These are phyloP conservation scores for Carex littledalei DNA, from an alignment of 176 grass and related monocot species.

Conservation along the genomic window DNA sequence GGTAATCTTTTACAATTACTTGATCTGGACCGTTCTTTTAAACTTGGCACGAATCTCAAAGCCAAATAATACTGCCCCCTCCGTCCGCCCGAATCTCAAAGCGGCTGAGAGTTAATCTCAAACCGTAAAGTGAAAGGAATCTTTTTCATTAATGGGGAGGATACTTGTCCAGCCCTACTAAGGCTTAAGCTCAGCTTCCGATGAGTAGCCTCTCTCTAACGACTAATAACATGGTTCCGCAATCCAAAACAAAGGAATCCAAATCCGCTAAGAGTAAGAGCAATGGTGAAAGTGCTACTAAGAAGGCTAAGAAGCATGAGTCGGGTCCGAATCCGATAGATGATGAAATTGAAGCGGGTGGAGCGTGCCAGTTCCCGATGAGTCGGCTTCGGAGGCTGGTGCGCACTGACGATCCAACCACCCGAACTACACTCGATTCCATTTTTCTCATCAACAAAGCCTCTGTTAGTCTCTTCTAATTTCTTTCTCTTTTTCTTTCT, in stretches of 20 bases:
- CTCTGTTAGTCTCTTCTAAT: constrained; percentile 29
- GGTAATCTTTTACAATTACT: no score
- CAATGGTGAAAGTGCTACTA: constrained; percentile 10
- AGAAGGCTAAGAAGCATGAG: constrained; percentile 3
- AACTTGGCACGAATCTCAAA: no score
- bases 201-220: background rate
- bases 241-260: background rate
- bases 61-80: no score
- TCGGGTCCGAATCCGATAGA: background rate
- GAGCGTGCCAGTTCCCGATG: constrained; percentile 53
- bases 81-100: no score
- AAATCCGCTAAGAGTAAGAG: constrained; percentile 33
- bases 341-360: background rate
- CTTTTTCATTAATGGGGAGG: no score
- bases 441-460: constrained; percentile 95
- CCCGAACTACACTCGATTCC: constrained; percentile 43
- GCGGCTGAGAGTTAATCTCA: no score
- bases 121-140: no score
- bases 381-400: constrained; percentile 54
- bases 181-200: background rate
- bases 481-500: background rate
- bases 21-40: no score
- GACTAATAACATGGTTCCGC: background rate
- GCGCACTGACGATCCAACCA: constrained; percentile 43
- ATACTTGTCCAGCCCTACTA: no score